Conservation (phyloP, 2,329 filamentous ascomycete species). For the Rhinocladiella similis region DNA sequence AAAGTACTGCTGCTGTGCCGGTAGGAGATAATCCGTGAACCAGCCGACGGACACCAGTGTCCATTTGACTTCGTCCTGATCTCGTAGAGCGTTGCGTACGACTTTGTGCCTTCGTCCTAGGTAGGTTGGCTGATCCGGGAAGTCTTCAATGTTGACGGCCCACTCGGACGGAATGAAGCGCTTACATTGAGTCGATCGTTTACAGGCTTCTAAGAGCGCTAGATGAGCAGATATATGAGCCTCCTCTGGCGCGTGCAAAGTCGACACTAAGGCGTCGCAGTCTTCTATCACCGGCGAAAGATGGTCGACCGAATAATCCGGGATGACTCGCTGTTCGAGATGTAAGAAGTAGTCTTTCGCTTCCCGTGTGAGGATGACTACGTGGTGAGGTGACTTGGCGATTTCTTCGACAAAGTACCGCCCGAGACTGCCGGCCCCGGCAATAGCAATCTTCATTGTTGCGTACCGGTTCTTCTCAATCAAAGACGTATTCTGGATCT, state of each 20-base stretch:
- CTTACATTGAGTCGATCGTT: constrained; percentile 1
- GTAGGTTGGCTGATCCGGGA: constrained; percentile 11
- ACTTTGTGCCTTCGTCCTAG: not conserved
- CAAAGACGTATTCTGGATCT: not conserved
- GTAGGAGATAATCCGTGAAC: constrained; percentile 9
- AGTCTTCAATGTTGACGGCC: constrained; percentile 4
- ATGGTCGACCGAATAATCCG: not conserved
- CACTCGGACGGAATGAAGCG: constrained; percentile 16
- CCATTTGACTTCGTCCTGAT: constrained; percentile 4
- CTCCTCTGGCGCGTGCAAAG: no score
- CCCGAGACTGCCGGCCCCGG: not conserved
- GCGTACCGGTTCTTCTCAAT: not conserved
- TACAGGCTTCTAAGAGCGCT: not conserved
- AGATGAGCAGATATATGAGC: not conserved
- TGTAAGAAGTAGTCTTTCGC: not conserved
- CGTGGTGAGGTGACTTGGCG: not conserved
- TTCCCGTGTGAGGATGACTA: not conserved
- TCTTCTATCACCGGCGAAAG: no score
- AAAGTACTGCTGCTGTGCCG: not conserved
- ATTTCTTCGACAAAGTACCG: not conserved
- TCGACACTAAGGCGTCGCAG: no score
- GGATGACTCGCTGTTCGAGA: not conserved
- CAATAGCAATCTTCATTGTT: not conserved
- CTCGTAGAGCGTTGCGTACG: not conserved
- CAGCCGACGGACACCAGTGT: constrained; percentile 5